Evolutionary conservation across 2,329 filamentous ascomycete genomes (phyloP).

Genomic region (Fusarium stilboides): DNA sequence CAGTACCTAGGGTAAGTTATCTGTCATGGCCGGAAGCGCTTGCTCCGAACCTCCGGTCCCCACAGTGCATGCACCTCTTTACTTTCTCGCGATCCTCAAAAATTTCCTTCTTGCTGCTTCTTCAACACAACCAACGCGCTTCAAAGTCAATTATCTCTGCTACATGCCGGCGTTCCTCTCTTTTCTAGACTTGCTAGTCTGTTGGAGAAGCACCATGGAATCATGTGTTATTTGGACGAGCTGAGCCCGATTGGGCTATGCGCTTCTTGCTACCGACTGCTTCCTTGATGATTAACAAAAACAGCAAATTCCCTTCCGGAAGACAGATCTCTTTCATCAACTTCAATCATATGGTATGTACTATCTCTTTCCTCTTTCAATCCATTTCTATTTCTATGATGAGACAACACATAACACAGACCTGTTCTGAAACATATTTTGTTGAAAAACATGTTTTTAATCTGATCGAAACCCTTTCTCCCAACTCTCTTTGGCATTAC

Average conservation of each 20-base stretch:
- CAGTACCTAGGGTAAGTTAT: background rate
- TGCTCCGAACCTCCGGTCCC: slow-evolving; percentile 23
- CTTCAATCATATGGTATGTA: slow-evolving; percentile 25
- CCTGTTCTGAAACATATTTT: slow-evolving; percentile 54
- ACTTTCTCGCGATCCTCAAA: slow-evolving; percentile 1
- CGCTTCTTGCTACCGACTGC: background rate
- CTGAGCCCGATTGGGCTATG: background rate
- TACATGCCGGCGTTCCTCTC: too few relatives aligned
- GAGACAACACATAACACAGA: slow-evolving; percentile 54
- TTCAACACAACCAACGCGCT: background rate
- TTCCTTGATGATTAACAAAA: slow-evolving; percentile 12
- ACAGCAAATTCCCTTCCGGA: background rate
- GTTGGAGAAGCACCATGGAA: slow-evolving; percentile 2
- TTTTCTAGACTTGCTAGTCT: too few relatives aligned
- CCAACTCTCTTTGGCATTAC: slow-evolving; percentile 4
- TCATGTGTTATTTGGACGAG: background rate
- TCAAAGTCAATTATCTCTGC: background rate
- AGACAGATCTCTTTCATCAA: background rate
- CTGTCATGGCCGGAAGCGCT: slow-evolving; percentile 16
- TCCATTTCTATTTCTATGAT: slow-evolving; percentile 45
- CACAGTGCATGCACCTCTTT: slow-evolving; percentile 10
- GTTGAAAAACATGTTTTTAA: slow-evolving; percentile 51
- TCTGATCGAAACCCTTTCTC: slow-evolving; percentile 44
- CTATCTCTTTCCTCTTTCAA: background rate
- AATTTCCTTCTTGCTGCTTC: background rate